Evolutionary conservation across 768 basidiomycete genomes (phyloP).

Genomic region (Suillus brevipes): DNA sequence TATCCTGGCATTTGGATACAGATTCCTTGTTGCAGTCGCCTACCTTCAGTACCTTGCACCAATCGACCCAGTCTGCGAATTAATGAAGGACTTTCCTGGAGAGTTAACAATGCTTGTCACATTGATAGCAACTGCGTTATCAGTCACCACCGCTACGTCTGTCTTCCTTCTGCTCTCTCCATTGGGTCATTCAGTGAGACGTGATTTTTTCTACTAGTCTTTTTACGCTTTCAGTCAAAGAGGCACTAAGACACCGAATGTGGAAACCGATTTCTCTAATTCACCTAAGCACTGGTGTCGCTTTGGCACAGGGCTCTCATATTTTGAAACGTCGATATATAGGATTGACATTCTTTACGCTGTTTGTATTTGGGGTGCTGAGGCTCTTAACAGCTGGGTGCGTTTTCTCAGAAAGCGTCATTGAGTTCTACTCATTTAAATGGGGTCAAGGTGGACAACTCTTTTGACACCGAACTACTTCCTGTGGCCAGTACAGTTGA

Average conservation of each 20-base stretch:
- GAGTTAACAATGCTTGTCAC: constrained; percentile 6
- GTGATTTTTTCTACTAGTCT: neutral
- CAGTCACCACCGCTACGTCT: neutral
- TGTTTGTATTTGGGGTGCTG: constrained; percentile 5
- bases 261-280: constrained; percentile 11
- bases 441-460: constrained; percentile 14
- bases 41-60: constrained; percentile 1
- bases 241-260: constrained; percentile 14
- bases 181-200: neutral
- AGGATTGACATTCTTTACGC: neutral
- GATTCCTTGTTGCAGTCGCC: constrained; percentile 10
- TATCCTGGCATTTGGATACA: constrained; percentile 9
- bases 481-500: neutral
- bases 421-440: neutral
- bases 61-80: neutral
- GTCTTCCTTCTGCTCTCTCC: neutral
- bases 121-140: constrained; percentile 6
- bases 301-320: constrained; percentile 3
- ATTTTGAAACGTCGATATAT: neutral
- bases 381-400: constrained; percentile 12
- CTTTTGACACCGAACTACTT: constrained; percentile 12
- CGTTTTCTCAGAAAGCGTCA: neutral
- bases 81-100: constrained; percentile 2
- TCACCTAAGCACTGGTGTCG: constrained; percentile 6
- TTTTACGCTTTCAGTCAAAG: constrained; percentile 11